phyloP scores from a whole-genome alignment of 495 filamentous ascomycete species.

The Evernia prunastri region DNA sequence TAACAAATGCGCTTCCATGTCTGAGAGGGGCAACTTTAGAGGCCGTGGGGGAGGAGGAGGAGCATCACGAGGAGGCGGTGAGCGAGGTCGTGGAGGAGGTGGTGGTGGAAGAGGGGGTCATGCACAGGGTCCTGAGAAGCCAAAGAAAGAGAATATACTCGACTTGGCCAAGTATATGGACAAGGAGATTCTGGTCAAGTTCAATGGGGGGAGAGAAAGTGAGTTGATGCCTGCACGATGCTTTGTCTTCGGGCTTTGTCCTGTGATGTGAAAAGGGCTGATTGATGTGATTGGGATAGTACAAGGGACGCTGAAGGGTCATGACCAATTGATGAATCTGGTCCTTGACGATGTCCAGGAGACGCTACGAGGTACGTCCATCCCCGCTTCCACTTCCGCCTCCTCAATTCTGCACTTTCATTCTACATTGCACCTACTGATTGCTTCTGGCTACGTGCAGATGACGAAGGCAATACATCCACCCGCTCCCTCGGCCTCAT shows the following conservation, averaged over 20 bases:
- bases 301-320: constrained; percentile 82
- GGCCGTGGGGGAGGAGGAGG: constrained; percentile 47
- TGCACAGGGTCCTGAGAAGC: constrained; percentile 57
- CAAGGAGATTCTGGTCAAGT: constrained; percentile 89
- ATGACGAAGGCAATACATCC: constrained; percentile 85
- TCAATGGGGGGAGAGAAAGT: constrained; percentile 94
- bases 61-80: constrained; percentile 37
- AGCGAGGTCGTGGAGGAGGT: constrained; percentile 43
- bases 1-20: constrained; percentile 44
- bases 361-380: constrained; percentile 63
- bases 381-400: constrained; percentile 13
- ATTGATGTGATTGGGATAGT: constrained; percentile 45
- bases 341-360: constrained; percentile 94
- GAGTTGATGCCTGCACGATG: constrained; percentile 21
- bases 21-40: constrained; percentile 62
- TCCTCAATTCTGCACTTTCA: background rate
- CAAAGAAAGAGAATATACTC: constrained; percentile 97
- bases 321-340: constrained; percentile 95
- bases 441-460: constrained; percentile 38
- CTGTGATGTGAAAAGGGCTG: constrained; percentile 16
- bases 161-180: constrained; percentile 95
- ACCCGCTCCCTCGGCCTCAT: constrained; percentile 81
- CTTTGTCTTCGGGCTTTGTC: background rate
- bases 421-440: background rate
- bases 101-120: constrained; percentile 42